These are phyloP conservation scores for Lyophyllum semitale DNA, from an alignment of 768 basidiomycete genomes.

Conservation along the genomic window DNA sequence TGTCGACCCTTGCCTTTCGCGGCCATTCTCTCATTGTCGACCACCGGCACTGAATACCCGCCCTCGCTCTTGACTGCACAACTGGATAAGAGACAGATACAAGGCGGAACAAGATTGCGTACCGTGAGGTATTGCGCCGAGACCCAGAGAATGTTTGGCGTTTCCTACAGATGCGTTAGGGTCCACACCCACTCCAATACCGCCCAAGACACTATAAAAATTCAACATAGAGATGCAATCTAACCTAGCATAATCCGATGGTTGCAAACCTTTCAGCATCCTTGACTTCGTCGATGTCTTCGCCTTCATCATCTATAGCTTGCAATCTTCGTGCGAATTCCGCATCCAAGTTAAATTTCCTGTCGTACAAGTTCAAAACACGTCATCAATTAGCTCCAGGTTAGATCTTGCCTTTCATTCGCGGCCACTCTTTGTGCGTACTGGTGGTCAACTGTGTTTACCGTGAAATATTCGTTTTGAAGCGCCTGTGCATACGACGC, in stretches of 20 bases:
- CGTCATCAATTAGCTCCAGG: neutral
- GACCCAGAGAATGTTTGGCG: too few species aligned
- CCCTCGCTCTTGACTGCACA: constrained; percentile 5
- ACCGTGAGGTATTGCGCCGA: neutral
- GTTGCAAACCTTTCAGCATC: constrained; percentile 30
- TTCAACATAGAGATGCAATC: neutral
- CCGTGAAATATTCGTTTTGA: constrained; percentile 27
- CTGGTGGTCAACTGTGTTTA: constrained; percentile 27
- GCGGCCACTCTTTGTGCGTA: constrained; percentile 39
- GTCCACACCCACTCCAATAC: neutral
- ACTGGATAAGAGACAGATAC: neutral
- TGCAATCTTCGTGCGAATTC: constrained; percentile 38
- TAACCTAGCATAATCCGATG: neutral
- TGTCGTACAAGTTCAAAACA: constrained; percentile 10
- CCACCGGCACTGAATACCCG: neutral
- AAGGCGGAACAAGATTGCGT: neutral
- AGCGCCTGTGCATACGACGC: constrained; percentile 31
- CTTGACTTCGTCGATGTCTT: constrained; percentile 24
- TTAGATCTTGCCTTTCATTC: constrained; percentile 21
- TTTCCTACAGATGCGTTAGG: neutral
- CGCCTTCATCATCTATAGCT: constrained; percentile 26
- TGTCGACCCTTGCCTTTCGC: constrained; percentile 11
- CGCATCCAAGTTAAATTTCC: constrained; percentile 34
- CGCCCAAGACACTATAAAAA: constrained; percentile 2
- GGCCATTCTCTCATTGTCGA: neutral